Conservation (phyloP, 1,284 basidiomycete genomes). For the Macrocystidia cucumis region DNA sequence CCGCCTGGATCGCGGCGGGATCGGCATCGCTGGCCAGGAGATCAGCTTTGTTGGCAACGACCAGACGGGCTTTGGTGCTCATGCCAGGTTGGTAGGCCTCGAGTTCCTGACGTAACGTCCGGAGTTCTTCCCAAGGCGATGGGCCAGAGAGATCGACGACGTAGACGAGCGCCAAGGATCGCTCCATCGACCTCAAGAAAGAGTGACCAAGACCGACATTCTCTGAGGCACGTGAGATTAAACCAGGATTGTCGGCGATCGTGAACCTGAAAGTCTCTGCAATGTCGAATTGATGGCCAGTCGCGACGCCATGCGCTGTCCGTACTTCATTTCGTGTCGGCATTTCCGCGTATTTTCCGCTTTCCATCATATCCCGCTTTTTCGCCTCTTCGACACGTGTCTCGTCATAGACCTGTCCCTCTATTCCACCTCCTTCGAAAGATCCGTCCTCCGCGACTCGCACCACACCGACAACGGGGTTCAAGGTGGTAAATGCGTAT, state of each 20-base stretch:
- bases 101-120: constrained; percentile 70
- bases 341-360: constrained; percentile 40
- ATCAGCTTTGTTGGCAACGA: constrained; percentile 96
- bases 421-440: constrained; percentile 54
- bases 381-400: constrained; percentile 54
- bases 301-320: constrained; percentile 12
- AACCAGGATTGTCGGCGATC: constrained; percentile 95
- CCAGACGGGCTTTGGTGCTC: constrained; percentile 66
- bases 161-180: constrained; percentile 85
- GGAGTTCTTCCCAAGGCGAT: constrained; percentile 72
- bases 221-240: constrained; percentile 79
- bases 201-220: constrained; percentile 92
- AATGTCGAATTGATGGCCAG: constrained; percentile 42
- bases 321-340: constrained; percentile 40
- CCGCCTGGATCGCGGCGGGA: constrained; percentile 37
- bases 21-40: constrained; percentile 48
- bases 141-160: constrained; percentile 82
- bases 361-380: constrained; percentile 36
- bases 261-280: constrained; percentile 83
- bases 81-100: constrained; percentile 82
- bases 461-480: constrained; percentile 92
- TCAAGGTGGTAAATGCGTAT: constrained; percentile 93
- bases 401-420: constrained; percentile 60
- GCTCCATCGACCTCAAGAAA: constrained; percentile 90
- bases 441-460: constrained; percentile 77